These are phyloP conservation scores for Apiospora phragmitis DNA, from an alignment of 2,329 filamentous ascomycete genomes.

Conservation along the genomic window DNA sequence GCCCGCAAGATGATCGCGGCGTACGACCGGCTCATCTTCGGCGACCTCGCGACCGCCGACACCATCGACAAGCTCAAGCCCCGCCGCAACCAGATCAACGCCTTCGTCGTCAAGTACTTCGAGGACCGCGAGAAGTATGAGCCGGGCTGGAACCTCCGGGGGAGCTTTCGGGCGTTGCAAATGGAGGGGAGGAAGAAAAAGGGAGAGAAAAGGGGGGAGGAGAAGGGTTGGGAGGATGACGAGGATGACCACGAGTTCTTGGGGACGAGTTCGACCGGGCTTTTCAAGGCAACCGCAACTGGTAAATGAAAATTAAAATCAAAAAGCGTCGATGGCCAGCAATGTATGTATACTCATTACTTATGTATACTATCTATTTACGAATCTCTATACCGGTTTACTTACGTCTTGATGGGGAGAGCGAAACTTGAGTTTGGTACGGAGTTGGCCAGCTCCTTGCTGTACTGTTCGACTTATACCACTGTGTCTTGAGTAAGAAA, in stretches of 20 bases:
- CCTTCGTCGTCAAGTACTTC: constrained; percentile 25
- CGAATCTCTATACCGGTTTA: background rate
- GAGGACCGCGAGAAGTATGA: constrained; percentile 20
- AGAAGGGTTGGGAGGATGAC: no score
- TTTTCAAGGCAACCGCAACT: no score
- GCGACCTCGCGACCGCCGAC: constrained; percentile 18
- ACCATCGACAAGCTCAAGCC: constrained; percentile 18
- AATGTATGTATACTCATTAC: background rate
- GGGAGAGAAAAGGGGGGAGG: no score
- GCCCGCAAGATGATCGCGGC: constrained; percentile 31
- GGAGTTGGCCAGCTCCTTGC: background rate
- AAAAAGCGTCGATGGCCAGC: background rate
- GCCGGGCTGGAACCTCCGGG: constrained; percentile 15
- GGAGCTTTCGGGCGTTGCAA: no score
- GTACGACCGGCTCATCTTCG: constrained; percentile 25
- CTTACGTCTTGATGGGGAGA: background rate
- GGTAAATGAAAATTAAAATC: no score
- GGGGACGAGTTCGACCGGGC: no score
- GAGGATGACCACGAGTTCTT: background rate
- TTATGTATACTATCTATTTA: background rate
- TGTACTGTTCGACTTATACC: background rate
- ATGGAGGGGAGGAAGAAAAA: background rate
- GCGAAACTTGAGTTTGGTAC: background rate
- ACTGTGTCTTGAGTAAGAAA: background rate
- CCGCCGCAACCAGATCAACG: constrained; percentile 24